Percentiles rank a stretch among this genome's conserved stretches.
These are phyloP conservation scores for Starmerella potacharoeniae DNA, from an alignment of 805 yeast species.

Conservation along the genomic window DNA sequence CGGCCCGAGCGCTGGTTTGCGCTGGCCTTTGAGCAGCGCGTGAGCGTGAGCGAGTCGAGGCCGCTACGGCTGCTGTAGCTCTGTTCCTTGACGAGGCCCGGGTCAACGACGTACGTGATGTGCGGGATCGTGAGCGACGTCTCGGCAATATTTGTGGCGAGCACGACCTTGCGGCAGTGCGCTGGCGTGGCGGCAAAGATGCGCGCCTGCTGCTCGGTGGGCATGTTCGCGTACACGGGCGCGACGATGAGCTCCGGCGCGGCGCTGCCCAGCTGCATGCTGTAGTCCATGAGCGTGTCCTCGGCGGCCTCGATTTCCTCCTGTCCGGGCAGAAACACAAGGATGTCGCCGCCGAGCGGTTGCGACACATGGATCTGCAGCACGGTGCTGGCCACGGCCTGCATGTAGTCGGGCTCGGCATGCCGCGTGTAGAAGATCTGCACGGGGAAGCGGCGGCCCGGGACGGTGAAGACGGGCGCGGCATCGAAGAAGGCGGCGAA, in stretches of 20 bases:
- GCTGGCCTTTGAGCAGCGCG: conserved; percentile 88
- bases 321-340: conserved; percentile 86
- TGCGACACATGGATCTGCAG: conserved; percentile 18
- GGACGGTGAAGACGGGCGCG: conserved; percentile 72
- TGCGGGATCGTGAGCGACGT: conserved; percentile 96
- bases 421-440: conserved; percentile 33
- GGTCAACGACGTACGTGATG: conserved; percentile 80
- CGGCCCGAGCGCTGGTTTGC: conserved; percentile 94
- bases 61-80: conserved; percentile 81
- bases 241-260: conserved; percentile 59
- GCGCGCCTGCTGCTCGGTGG: conserved; percentile 76
- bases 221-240: conserved; percentile 85
- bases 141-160: conserved; percentile 95
- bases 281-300: conserved; percentile 25
- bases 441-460: conserved; percentile 88
- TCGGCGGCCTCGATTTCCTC: conserved; percentile 82
- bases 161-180: conserved; percentile 65
- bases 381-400: conserved; percentile 15
- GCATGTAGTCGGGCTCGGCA: conserved; percentile 8
- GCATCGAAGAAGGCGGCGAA: conserved; percentile 64
- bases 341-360: conserved; percentile 53
- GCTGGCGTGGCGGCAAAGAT: conserved; percentile 83
- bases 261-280: conserved; percentile 50
- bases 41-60: conserved; percentile 75
- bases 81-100: conserved; percentile 86